A percentile compares a stretch with the other conserved stretches of the same genome.
Conservation (phyloP, 1,284 basidiomycete genomes). For the Mycena citricolor region DNA sequence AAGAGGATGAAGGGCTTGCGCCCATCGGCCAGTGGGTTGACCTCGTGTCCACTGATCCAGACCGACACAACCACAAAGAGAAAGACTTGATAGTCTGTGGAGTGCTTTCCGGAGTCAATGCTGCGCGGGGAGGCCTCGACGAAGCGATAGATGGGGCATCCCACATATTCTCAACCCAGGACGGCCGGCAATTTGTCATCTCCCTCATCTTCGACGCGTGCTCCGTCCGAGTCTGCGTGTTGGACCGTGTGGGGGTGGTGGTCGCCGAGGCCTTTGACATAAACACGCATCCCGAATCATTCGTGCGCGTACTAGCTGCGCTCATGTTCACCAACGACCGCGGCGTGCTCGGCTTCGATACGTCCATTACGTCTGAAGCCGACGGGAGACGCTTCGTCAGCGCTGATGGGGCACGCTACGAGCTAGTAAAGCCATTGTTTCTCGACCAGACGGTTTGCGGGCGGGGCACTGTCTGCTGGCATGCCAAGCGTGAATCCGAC, state of each 20-base stretch:
- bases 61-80: not conserved
- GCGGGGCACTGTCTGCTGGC: conserved; percentile 17
- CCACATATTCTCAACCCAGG: conserved; percentile 12
- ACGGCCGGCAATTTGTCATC: conserved; percentile 11
- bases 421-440: conserved; percentile 7
- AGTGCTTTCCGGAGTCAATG: conserved; percentile 3
- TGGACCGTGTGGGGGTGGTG: conserved; percentile 11
- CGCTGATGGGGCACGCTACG: conserved; percentile 9
- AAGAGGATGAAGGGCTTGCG: conserved; percentile 1
- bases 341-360: conserved; percentile 11
- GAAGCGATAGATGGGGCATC: conserved; percentile 9
- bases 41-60: conserved; percentile 4
- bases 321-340: conserved; percentile 9
- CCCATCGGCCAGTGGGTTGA: not conserved
- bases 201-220: not conserved
- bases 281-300: conserved; percentile 3
- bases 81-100: conserved; percentile 4
- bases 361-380: conserved; percentile 7
- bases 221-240: conserved; percentile 1
- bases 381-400: conserved; percentile 8
- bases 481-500: conserved; percentile 5
- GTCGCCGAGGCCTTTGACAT: conserved; percentile 7
- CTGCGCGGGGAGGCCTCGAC: not conserved
- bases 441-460: conserved; percentile 10
- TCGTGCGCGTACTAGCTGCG: conserved; percentile 7